Evolutionary conservation across 495 filamentous ascomycete species (phyloP).

Genomic region (Podospora comata): DNA sequence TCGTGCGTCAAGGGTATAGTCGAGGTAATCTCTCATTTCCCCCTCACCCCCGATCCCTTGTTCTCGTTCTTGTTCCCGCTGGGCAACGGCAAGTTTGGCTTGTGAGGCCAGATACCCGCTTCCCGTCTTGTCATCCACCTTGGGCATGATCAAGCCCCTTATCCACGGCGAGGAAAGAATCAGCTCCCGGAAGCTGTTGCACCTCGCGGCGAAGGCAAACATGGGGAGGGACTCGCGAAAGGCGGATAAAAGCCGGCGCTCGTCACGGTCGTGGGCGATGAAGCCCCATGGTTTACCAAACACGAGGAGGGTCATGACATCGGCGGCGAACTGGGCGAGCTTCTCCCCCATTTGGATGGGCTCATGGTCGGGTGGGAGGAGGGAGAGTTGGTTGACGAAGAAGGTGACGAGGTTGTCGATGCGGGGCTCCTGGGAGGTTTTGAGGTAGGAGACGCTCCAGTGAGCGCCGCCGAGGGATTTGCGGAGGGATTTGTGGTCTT

Average conservation of each 20-base stretch:
- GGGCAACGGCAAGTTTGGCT: neutral
- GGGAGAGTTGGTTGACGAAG: slow-evolving; percentile 5
- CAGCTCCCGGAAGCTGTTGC: neutral
- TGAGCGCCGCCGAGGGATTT: slow-evolving; percentile 1
- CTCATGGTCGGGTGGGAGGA: neutral
- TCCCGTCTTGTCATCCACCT: neutral
- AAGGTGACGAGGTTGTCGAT: slow-evolving; percentile 42
- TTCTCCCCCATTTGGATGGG: slow-evolving; percentile 8
- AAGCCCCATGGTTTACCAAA: slow-evolving; percentile 16
- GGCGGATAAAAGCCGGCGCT: slow-evolving; percentile 2
- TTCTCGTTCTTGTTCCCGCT: slow-evolving; percentile 9
- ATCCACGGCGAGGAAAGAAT: neutral
- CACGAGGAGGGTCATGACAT: slow-evolving; percentile 19
- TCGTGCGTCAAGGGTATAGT: neutral
- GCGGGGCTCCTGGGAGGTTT: slow-evolving; percentile 49
- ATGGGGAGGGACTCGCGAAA: slow-evolving; percentile 7
- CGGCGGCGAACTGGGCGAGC: slow-evolving; percentile 17
- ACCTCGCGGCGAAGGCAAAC: slow-evolving; percentile 4
- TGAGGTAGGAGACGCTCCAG: slow-evolving; percentile 26
- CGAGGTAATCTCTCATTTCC: neutral
- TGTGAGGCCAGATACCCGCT: neutral
- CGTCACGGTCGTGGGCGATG: slow-evolving; percentile 14
- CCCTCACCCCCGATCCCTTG: neutral
- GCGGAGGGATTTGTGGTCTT: neutral
- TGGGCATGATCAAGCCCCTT: slow-evolving; percentile 8